phyloP scores from a whole-genome alignment of 2,329 filamentous ascomycete species.

The Aspergillus thermomutatus region DNA sequence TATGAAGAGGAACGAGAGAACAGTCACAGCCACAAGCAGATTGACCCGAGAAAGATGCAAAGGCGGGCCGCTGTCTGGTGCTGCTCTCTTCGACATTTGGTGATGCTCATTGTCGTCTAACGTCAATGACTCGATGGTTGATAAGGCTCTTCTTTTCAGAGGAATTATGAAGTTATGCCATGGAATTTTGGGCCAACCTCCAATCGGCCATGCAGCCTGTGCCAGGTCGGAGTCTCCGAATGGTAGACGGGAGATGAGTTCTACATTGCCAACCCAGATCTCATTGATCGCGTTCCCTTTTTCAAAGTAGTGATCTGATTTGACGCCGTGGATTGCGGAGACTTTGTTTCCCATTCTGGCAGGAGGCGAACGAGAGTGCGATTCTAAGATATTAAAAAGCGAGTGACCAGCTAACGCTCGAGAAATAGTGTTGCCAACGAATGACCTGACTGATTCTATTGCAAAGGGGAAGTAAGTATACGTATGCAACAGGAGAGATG shows the following conservation, averaged over 20 bases:
- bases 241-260: slow-evolving; percentile 37
- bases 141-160: slow-evolving; percentile 17
- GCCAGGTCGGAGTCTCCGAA: slow-evolving; percentile 38
- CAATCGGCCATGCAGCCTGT: slow-evolving; percentile 33
- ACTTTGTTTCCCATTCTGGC: slow-evolving; percentile 34
- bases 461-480: background rate
- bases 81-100: background rate
- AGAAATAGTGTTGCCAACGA: background rate
- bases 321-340: slow-evolving; percentile 32
- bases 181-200: slow-evolving; percentile 35
- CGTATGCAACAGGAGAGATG: background rate
- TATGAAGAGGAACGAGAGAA: background rate
- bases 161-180: slow-evolving; percentile 41
- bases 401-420: background rate
- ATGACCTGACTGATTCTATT: background rate
- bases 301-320: slow-evolving; percentile 32
- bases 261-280: slow-evolving; percentile 35
- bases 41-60: background rate
- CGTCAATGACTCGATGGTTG: background rate
- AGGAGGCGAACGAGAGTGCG: background rate
- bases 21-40: background rate
- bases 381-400: background rate
- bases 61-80: background rate
- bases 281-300: slow-evolving; percentile 39
- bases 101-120: background rate